phyloP scores from a whole-genome alignment of 2,329 filamentous ascomycete genomes.

The Penicillium sp. region DNA sequence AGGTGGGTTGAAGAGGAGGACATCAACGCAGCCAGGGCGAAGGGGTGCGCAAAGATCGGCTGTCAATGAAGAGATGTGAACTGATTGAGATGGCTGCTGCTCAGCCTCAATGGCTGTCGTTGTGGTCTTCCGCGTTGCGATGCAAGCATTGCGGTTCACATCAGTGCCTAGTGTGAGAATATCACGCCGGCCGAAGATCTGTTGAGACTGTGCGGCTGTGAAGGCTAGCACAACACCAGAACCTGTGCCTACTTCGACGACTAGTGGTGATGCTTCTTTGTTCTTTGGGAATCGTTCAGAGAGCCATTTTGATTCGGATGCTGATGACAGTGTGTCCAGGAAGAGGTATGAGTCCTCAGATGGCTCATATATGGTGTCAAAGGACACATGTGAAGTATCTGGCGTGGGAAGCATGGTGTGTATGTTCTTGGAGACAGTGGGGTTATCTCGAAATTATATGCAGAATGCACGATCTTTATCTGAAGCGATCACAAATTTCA shows the following conservation, averaged over 20 bases:
- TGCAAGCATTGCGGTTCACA: conserved; percentile 79
- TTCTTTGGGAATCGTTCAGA: conserved; percentile 55
- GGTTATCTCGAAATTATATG: background rate
- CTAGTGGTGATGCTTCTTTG: conserved; percentile 51
- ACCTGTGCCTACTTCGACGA: conserved; percentile 85
- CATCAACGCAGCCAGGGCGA: conserved; percentile 62
- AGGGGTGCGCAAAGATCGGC: conserved; percentile 69
- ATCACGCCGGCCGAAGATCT: conserved; percentile 69
- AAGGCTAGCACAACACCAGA: conserved; percentile 95
- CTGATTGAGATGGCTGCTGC: conserved; percentile 35
- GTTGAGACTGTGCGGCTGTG: conserved; percentile 67
- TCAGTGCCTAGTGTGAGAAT: conserved; percentile 76
- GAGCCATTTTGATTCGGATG: conserved; percentile 68
- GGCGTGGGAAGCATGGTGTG: conserved; percentile 81
- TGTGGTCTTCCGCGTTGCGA: conserved; percentile 70
- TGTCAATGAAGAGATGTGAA: conserved; percentile 65
- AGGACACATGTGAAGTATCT: conserved; percentile 85
- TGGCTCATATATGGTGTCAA: conserved; percentile 87
- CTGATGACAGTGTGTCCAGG: conserved; percentile 80
- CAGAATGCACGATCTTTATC: background rate
- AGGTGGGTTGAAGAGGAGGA: conserved; percentile 94
- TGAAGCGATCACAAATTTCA: background rate
- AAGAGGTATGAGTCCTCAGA: conserved; percentile 94
- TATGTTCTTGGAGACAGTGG: conserved; percentile 2
- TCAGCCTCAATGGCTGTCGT: conserved; percentile 45